Base-by-base conservation (phyloP, 331 rosid species). In the Cydonia oblonga region DNA sequence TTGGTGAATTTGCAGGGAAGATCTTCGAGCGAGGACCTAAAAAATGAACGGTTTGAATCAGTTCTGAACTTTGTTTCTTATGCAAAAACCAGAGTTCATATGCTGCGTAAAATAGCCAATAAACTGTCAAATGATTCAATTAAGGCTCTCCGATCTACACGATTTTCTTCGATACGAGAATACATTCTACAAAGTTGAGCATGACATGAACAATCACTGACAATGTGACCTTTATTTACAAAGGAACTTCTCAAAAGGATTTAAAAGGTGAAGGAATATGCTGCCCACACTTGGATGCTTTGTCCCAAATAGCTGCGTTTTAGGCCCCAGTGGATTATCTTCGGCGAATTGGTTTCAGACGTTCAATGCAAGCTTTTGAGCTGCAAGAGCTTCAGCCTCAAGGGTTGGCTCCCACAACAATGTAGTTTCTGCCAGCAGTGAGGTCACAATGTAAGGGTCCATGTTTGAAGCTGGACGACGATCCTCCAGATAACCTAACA, bases 381-480 rank as follows among this genome's bases (percentile, higher is more conserved):
- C 96, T 72, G 96, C 99, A 71, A 91, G 96, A 82, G 96, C 99
- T 84, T 95, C 96, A 64, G 96, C 96, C 86, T 96, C 99, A 13
- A 91, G 90, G 54, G 96, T 89, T 78, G 99, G 96, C 74, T 92
- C 90, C 97, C 97, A 96, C 84, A 96, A 78, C 10, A 96, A 0
- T 26, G 99, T 90, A 52, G 96, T 84, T 76, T 96, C 96, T 3
- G 99, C 97, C 66, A 91, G 86, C 42, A 96, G 84, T 4, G 89
- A 64, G 28, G 96, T 91, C 87, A 96, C 99, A 4, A 82, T 63
- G 69, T 96, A 96, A 15, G 99, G 99, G 80, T 96, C 99, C 99
- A 91, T 96, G 96, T 96, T 96, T 42, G 99, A 96, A 73, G 99
- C 96, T 0, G 99, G 99, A 66, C 99, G 97, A 75, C 97, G 82